Evolutionary conservation across 1,284 basidiomycete species (phyloP).

Genomic region (Ustilago vetiveriae): DNA sequence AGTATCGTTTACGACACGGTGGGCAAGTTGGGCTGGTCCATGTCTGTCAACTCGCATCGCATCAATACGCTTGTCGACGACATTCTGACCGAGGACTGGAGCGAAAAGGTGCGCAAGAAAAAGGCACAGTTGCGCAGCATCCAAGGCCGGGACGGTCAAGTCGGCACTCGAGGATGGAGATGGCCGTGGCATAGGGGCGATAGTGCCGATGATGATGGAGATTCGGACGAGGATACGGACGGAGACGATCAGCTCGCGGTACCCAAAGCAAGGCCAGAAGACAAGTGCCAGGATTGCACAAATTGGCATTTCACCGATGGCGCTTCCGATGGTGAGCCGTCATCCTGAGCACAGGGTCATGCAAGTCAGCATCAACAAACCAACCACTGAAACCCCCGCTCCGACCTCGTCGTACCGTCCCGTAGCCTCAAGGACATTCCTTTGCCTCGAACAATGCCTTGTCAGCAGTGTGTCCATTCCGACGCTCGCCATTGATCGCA

Average conservation of each 20-base stretch:
- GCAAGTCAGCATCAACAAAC: no score
- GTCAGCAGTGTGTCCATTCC: no score
- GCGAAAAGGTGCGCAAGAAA: conserved; percentile 68
- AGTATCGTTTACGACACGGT: conserved; percentile 89
- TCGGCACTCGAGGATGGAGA: conserved; percentile 29
- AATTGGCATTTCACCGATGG: conserved; percentile 56
- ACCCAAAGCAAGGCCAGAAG: conserved; percentile 43
- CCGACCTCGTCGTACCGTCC: no score
- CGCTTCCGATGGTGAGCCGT: conserved; percentile 4
- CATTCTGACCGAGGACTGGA: conserved; percentile 81
- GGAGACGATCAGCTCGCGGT: conserved; percentile 42
- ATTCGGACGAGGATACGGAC: conserved; percentile 43
- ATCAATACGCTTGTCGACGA: conserved; percentile 80
- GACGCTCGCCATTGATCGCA: no score
- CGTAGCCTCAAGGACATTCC: no score
- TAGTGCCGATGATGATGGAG: conserved; percentile 27
- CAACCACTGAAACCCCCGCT: no score
- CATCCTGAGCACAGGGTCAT: background rate
- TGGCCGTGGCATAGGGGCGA: conserved; percentile 52
- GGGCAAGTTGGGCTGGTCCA: conserved; percentile 80
- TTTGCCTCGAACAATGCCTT: no score
- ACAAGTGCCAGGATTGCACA: conserved; percentile 47
- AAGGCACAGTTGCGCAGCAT: conserved; percentile 25
- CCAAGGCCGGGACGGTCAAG: background rate
- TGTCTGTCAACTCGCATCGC: conserved; percentile 79